Base-by-base conservation (phyloP, 2,329 filamentous ascomycete species). In the Dryadomyces sulphureus region DNA sequence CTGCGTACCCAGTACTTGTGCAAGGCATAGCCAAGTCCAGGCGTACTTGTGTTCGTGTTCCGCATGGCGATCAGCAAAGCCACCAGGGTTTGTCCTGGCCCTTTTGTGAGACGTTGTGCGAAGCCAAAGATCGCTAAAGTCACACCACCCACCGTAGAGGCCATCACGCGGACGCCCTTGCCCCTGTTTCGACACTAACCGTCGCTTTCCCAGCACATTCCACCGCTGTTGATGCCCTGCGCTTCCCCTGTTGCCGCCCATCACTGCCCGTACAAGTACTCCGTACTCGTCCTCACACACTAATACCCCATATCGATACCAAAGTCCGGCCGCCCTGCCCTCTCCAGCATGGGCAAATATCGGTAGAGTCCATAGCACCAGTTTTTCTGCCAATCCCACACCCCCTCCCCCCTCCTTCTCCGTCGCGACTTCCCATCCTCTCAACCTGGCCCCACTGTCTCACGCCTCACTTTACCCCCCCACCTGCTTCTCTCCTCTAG, bases 281-380 rank as follows among this genome's bases (percentile, higher is more conserved):
- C n/a, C n/a, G n/a, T n/a, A n/a, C n/a, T n/a, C n/a, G n/a, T n/a
- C n/a, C n/a, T n/a, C n/a, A n/a, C n/a, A n/a, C 27, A 24, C 35
- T 24, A 38, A 34, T 39, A 46, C 41, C 38, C 24, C 22, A n/a
- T 46, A 46, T 42, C 40, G 40, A 42, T 42, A 42, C 20, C 19
- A 25, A 42, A 22, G n/a, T n/a, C 27, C 19, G 40, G 25, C 22
- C 19, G 40, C 40, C 17, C 36, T n/a, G 20, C 22, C 27, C 27
- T n/a, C n/a, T n/a, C n/a, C n/a, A n/a, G n/a, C n/a, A n/a, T n/a
- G n/a, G 16, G 27, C 27, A 5, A 32, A 32, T 32, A 12, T 9
- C 9, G 9, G 27, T 12, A 32, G 9, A 32, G 27, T 14, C 27
- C 27, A 32, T 32, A 32, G 16, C 27, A 14, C 27, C 27, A 32